Percentiles rank a stretch among this genome's conserved stretches.
phyloP scores from a whole-genome alignment of 768 basidiomycete species.

The Suillus weaverae region DNA sequence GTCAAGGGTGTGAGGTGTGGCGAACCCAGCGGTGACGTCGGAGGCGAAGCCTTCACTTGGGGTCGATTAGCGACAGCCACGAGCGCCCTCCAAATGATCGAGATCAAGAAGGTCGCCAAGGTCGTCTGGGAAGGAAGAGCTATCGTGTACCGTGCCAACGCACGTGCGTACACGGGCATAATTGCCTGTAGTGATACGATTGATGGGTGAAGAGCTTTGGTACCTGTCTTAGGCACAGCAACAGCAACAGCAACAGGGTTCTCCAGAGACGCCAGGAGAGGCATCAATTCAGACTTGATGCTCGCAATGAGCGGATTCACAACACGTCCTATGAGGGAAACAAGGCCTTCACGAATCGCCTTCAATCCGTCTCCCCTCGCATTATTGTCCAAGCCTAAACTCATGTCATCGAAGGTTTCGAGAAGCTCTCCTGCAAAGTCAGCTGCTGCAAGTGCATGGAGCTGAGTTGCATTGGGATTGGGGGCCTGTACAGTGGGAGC shows the following conservation, averaged over 20 bases:
- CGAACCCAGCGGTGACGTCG: constrained; percentile 43
- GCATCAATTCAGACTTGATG: constrained; percentile 60
- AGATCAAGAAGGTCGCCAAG: constrained; percentile 72
- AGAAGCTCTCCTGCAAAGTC: constrained; percentile 75
- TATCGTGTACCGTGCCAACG: constrained; percentile 55
- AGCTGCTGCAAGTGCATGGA: constrained; percentile 68
- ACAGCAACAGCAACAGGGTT: constrained; percentile 32
- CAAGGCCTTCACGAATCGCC: constrained; percentile 65
- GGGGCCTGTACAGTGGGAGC: constrained; percentile 51
- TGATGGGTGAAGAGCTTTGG: constrained; percentile 49
- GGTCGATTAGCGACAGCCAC: constrained; percentile 68
- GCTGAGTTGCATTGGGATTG: constrained; percentile 62
- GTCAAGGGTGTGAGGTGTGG: constrained; percentile 27
- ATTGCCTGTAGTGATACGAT: constrained; percentile 55
- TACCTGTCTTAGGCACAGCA: constrained; percentile 21
- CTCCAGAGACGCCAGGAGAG: constrained; percentile 66
- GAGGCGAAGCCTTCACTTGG: constrained; percentile 32
- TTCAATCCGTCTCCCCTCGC: constrained; percentile 67
- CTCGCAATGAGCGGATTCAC: constrained; percentile 61
- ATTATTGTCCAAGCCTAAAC: constrained; percentile 62
- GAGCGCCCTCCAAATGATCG: constrained; percentile 70
- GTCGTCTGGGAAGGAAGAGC: constrained; percentile 55
- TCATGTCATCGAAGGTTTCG: constrained; percentile 65
- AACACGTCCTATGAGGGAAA: constrained; percentile 66
- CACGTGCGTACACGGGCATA: constrained; percentile 63